Base-by-base conservation (phyloP, 176 grass and related monocot species). In the Luzula sylvatica region DNA sequence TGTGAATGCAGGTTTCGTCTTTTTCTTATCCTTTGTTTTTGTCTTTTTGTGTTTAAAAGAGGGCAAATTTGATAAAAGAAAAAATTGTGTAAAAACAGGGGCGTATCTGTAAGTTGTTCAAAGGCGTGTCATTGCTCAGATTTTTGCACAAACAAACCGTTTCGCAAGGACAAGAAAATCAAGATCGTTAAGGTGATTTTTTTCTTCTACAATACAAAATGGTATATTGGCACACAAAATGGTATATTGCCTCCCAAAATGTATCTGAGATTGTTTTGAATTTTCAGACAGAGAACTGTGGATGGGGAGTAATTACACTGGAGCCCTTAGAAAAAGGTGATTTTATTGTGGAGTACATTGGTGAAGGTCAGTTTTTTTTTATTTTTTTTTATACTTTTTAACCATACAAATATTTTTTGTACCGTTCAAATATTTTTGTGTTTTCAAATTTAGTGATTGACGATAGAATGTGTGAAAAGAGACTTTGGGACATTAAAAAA, bases 281-380 rank as follows among this genome's bases (percentile, higher is more conserved):
- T 71, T 62, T 77, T 62, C 47, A 98, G 92, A 90, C 92, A 55
- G 57, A 90, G 69, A 41, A 48, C 53, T 98, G 92, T 83, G 92
- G 92, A 50, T 98, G 92, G 92, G 92, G 92, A 65, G 92, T 83
- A 68, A 46, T 98, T 59, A 66, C 78, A 29, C 65, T 90, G 66
- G 92, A 98, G 54, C 66, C 60, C 0, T 54, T 98, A 65, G 74
- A 98, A 30, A 98, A 86, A 65, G 85, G 75, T 30, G 85, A 98
- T 78, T 98, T 98, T 80, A 56, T 98, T 67, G 86, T 98, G 5
- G 92, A 98, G 68, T 90, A 98, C 65, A 83, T 98, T 86, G 92
- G 92, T 39, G 92, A 98, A 98, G 92, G 92, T 98, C 73, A 56
- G 75, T 20, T 14, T 19, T 43, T 22, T 41, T 20, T 46, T 56